These are phyloP conservation scores for Priceomyces medius DNA, from an alignment of 805 yeast species.

Conservation along the genomic window DNA sequence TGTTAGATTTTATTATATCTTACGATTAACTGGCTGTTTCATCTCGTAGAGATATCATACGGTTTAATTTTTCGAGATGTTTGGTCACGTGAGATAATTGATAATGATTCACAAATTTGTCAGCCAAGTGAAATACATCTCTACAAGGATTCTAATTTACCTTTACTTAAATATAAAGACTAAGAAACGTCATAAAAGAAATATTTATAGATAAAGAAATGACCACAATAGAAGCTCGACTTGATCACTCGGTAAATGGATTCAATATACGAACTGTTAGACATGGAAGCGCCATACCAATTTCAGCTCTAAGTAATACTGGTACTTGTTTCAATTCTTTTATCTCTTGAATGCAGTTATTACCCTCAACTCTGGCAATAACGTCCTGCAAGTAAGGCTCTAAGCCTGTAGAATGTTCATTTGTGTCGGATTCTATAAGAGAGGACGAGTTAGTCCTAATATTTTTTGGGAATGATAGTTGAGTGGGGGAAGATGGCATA, in stretches of 20 bases:
- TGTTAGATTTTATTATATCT: too few relatives aligned
- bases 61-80: too few relatives aligned
- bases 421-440: constrained; percentile 12
- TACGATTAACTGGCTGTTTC: too few relatives aligned
- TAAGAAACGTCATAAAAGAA: too few relatives aligned
- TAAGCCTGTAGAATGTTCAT: constrained; percentile 30
- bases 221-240: too few relatives aligned
- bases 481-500: constrained; percentile 26
- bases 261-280: constrained; percentile 87
- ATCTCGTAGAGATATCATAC: too few relatives aligned
- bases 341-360: constrained; percentile 71
- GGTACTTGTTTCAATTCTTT: constrained; percentile 78
- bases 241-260: constrained; percentile 60
- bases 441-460: constrained; percentile 21
- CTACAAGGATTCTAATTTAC: too few relatives aligned
- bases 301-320: constrained; percentile 81
- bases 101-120: too few relatives aligned
- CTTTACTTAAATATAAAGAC: too few relatives aligned
- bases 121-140: too few relatives aligned
- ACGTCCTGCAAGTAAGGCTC: constrained; percentile 59
- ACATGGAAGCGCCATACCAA: constrained; percentile 95
- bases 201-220: too few relatives aligned
- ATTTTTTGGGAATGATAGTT: constrained; percentile 18
- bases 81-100: too few relatives aligned
- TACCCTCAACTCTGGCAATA: constrained; percentile 60